Evolutionary conservation across 2,329 filamentous ascomycete species (phyloP).

Genomic region (Colletotrichum sp.): DNA sequence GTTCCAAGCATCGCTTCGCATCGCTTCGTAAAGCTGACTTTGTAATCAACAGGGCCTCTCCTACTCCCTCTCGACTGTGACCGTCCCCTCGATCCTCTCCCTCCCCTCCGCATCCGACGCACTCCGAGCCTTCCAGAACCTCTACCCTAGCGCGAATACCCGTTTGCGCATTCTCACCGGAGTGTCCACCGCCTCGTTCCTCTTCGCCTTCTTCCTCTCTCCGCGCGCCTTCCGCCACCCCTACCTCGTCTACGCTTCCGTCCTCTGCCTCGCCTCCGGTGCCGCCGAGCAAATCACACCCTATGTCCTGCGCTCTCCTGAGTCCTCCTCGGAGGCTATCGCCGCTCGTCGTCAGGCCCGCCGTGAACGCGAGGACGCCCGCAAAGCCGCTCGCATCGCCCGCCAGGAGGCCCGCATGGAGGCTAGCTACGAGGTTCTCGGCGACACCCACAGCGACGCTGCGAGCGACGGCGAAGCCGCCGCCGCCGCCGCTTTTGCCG

Average conservation of each 20-base stretch:
- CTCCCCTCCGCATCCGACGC: slow-evolving; percentile 79
- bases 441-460: slow-evolving; percentile 54
- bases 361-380: slow-evolving; percentile 29
- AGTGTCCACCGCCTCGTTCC: slow-evolving; percentile 73
- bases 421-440: slow-evolving; percentile 73
- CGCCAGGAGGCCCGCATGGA: slow-evolving; percentile 59
- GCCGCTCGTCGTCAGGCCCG: slow-evolving; percentile 27
- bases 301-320: slow-evolving; percentile 38
- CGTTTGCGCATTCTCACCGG: slow-evolving; percentile 72
- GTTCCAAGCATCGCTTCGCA: neutral
- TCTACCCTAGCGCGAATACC: slow-evolving; percentile 66
- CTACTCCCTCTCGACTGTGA: slow-evolving; percentile 79
- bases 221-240: slow-evolving; percentile 80
- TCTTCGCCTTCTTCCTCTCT: slow-evolving; percentile 80
- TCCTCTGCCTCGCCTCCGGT: slow-evolving; percentile 69
- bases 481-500: slow-evolving; percentile 33
- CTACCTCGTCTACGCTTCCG: slow-evolving; percentile 85
- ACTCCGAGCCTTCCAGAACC: slow-evolving; percentile 71
- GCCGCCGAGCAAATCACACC: slow-evolving; percentile 56
- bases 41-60: slow-evolving; percentile 74
- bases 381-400: slow-evolving; percentile 31
- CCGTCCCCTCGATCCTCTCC: slow-evolving; percentile 79
- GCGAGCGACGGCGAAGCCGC: slow-evolving; percentile 55
- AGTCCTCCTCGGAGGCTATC: slow-evolving; percentile 28
- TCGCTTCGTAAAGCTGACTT: neutral